Base-by-base conservation (phyloP, 169 alveolate genomes). In the Neospora caninum region DNA sequence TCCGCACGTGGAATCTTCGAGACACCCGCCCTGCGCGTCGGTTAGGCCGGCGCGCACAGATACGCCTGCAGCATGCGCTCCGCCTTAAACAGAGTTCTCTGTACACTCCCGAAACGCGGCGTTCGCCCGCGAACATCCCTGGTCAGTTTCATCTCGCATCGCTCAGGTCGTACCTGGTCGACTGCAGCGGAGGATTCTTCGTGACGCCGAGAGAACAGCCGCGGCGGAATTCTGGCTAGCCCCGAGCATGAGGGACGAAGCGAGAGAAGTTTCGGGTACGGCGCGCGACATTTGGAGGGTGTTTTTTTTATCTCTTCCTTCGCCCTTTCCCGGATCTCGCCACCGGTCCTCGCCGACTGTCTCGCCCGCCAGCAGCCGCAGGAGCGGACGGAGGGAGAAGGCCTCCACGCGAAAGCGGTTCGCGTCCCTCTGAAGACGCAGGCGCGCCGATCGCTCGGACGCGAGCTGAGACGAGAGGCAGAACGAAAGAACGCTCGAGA, bases 321-420 rank as follows among this genome's bases (percentile, higher is more conserved):
- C 73, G 16, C 73, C 73, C 31, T 22, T 64, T 4, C 25, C 34
- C 7, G 31, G 20, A 22, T 64, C 73, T 6, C 31, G 4, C n/a
- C 4, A 9, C 31, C 16, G 73, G 7, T 1, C 31, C 31, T 64
- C 58, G 4, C 58, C 73, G 31, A 64, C 34, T 22, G 73, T 20
- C 86, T 78, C 86, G 86, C 86, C 86, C 10, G 86, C 86, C 39
- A 78, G 42, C 27, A 78, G 86, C 27, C 86, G 41, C 89, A 82
- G 69, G 54, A 82, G 64, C 2, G 89, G 89, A 29, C 89, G 89
- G 10, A 82, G 89, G 39, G 43, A 25, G 39, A 82, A 42, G 25
- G 67, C 22, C 38, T 82, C 89, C 53, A 82, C 53, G 34, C 89
- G 89, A 4, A 82, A 29, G 22, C 67, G 53, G 25, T 38, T 42